phyloP scores from a whole-genome alignment of 805 yeast species.

The Wickerhamomyces queroliae region DNA sequence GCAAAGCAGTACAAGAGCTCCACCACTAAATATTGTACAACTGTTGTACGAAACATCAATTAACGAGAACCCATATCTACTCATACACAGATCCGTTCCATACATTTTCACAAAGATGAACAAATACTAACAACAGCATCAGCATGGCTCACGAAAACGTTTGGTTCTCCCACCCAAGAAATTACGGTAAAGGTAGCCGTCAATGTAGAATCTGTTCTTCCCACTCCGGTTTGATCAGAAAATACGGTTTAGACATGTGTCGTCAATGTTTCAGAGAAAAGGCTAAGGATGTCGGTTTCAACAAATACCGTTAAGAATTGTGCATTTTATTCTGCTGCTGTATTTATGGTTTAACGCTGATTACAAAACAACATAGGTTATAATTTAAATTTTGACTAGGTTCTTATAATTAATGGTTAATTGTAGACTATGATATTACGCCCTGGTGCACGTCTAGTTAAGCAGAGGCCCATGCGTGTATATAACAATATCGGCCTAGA shows the following conservation, averaged over 20 bases:
- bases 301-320: conserved; percentile 85
- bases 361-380: conserved; percentile 7
- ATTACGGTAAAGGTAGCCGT: conserved; percentile 99
- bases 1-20: too few species aligned
- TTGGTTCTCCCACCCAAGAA: conserved; percentile 99
- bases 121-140: conserved; percentile 20
- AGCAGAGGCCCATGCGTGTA: too few species aligned
- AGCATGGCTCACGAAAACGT: conserved; percentile 99
- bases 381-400: not conserved
- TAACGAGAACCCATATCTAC: not conserved
- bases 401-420: too few species aligned
- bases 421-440: too few species aligned
- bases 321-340: conserved; percentile 9
- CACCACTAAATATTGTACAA: too few species aligned
- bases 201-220: conserved; percentile 99
- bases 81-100: not conserved
- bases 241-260: conserved; percentile 98
- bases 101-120: not conserved
- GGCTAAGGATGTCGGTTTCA: conserved; percentile 98
- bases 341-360: conserved; percentile 14
- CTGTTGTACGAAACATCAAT: too few species aligned
- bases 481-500: too few species aligned
- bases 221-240: conserved; percentile 99
- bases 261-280: conserved; percentile 99
- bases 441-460: not conserved